phyloP scores from a whole-genome alignment of 2,329 filamentous ascomycete genomes.

The Aschersonia sp. region DNA sequence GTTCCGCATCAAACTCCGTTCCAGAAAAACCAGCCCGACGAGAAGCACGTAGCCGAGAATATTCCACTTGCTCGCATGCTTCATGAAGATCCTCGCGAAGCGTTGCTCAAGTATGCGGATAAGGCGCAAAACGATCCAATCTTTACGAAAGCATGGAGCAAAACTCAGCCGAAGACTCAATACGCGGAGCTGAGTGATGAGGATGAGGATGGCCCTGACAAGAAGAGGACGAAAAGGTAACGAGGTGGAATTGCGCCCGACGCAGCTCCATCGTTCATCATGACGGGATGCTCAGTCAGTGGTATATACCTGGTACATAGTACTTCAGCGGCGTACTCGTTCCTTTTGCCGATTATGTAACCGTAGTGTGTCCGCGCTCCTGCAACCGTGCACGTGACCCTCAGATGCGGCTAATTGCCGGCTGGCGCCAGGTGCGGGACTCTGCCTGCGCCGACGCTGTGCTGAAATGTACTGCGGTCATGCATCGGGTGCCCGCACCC shows the following conservation, averaged over 20 bases:
- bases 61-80: conserved; percentile 87
- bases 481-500: conserved; percentile 24
- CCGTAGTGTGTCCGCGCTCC: too few relatives aligned
- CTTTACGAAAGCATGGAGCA: conserved; percentile 87
- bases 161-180: conserved; percentile 82
- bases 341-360: neutral
- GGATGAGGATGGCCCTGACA: conserved; percentile 57
- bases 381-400: neutral
- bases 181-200: conserved; percentile 84
- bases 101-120: conserved; percentile 86
- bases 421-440: conserved; percentile 12
- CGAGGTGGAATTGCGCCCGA: neutral
- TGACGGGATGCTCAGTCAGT: too few relatives aligned
- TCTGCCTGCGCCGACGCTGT: conserved; percentile 19
- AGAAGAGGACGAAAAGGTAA: conserved; percentile 44
- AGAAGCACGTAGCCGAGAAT: conserved; percentile 73
- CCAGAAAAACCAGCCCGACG: conserved; percentile 77
- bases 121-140: conserved; percentile 84
- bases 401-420: conserved; percentile 6
- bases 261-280: too few relatives aligned
- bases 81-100: conserved; percentile 90
- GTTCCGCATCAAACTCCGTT: conserved; percentile 79
- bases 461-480: conserved; percentile 28
- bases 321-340: too few relatives aligned
- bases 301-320: too few relatives aligned